Conservation (phyloP, 768 basidiomycete genomes). For the Rickenella mellea region DNA sequence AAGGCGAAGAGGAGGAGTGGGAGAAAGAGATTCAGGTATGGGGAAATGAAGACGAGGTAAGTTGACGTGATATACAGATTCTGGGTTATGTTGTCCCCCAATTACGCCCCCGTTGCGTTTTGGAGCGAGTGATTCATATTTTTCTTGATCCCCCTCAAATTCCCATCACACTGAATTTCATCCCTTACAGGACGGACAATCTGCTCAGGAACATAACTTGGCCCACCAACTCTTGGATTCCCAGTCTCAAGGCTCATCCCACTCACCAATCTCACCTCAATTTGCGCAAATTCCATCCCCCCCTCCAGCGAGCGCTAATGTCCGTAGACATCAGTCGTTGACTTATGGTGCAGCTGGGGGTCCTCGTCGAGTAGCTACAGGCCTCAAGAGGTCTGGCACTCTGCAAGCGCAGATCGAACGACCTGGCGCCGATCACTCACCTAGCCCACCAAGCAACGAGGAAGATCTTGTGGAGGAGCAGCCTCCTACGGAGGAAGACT, state of each 20-base stretch:
- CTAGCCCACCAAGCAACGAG: conserved; percentile 31
- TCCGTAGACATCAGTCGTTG: conserved; percentile 73
- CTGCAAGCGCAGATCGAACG: conserved; percentile 45
- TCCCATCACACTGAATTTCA: conserved; percentile 13
- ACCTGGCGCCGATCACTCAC: conserved; percentile 28
- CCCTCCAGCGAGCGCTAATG: conserved; percentile 45
- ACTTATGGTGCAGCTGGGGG: conserved; percentile 58
- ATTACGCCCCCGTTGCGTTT: not conserved
- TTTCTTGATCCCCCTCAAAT: conserved; percentile 11
- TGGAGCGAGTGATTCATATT: conserved; percentile 4
- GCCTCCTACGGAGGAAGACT: conserved; percentile 47
- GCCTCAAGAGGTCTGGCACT: conserved; percentile 71
- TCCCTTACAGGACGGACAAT: conserved; percentile 15
- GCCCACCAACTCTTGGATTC: conserved; percentile 43
- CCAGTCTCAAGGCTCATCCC: conserved; percentile 29
- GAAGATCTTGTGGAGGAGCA: conserved; percentile 18
- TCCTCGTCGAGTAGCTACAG: conserved; percentile 39
- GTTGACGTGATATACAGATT: conserved; percentile 9
- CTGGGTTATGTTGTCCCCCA: conserved; percentile 1
- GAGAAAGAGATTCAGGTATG: conserved; percentile 53
- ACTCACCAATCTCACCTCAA: conserved; percentile 58
- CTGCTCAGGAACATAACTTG: conserved; percentile 16
- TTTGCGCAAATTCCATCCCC: conserved; percentile 55
- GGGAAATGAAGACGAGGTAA: conserved; percentile 60
- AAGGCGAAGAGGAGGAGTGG: conserved; percentile 87